Evolutionary conservation across 306 rosid species (phyloP).

Genomic region (Medicago ruthenica): DNA sequence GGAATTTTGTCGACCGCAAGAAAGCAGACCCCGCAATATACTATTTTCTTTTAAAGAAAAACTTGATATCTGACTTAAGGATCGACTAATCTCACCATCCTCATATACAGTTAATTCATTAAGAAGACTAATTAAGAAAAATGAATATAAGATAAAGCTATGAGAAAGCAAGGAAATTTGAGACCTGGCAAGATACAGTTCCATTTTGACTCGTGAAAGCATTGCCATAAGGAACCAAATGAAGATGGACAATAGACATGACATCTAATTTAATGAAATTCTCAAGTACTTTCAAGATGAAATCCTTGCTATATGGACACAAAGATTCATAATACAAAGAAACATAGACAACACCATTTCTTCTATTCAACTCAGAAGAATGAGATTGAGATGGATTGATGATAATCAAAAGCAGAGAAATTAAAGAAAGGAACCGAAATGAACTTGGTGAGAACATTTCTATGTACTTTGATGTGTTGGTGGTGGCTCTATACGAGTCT

Average conservation of each 20-base stretch:
- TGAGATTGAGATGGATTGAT: slow-evolving; percentile 16
- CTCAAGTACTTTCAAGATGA: background rate
- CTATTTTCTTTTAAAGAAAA: too few species aligned
- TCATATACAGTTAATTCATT: too few species aligned
- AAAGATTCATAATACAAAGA: slow-evolving; percentile 23
- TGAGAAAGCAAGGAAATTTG: background rate
- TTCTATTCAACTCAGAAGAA: background rate
- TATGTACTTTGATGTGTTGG: background rate
- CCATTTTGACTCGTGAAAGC: background rate
- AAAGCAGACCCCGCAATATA: too few species aligned
- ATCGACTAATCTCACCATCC: too few species aligned
- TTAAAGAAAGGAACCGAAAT: background rate
- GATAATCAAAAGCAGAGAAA: background rate
- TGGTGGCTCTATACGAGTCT: background rate
- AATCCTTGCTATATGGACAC: background rate
- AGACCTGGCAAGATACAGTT: slow-evolving; percentile 1
- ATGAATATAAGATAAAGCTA: background rate
- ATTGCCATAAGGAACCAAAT: slow-evolving; percentile 15
- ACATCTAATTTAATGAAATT: background rate
- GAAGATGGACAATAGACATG: slow-evolving; percentile 9
- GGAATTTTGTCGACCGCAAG: too few species aligned
- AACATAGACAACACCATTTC: background rate
- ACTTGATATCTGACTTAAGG: too few species aligned
- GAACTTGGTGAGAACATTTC: slow-evolving; percentile 2
- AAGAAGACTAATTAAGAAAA: background rate